Evolutionary conservation across 345 rosid genomes (phyloP).

Genomic region (Reutealis trisperma): DNA sequence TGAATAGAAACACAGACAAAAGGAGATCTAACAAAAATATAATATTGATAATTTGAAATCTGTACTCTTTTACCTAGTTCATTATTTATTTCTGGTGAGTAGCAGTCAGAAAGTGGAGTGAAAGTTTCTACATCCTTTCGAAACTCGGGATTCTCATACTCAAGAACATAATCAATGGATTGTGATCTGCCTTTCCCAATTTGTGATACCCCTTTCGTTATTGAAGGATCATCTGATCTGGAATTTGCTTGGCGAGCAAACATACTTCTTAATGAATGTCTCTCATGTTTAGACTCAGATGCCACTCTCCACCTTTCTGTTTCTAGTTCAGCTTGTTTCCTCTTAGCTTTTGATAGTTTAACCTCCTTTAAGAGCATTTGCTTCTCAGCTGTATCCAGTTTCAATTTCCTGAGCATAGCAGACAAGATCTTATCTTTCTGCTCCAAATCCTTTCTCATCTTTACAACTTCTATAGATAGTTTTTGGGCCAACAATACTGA

Average conservation of each 20-base stretch:
- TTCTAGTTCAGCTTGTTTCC: conserved; percentile 73
- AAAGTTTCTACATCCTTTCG: conserved; percentile 36
- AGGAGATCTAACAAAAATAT: background rate
- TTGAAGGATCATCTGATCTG: conserved; percentile 39
- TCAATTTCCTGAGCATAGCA: conserved; percentile 76
- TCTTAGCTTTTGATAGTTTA: conserved; percentile 57
- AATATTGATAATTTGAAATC: background rate
- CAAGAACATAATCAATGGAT: conserved; percentile 31
- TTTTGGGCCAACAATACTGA: conserved; percentile 48
- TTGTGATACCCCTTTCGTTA: conserved; percentile 38
- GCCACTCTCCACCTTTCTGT: conserved; percentile 55
- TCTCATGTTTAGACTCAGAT: conserved; percentile 61
- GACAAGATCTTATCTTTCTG: conserved; percentile 81
- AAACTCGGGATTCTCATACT: conserved; percentile 41
- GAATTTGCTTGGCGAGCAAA: conserved; percentile 50
- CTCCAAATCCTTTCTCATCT: conserved; percentile 68
- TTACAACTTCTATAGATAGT: conserved; percentile 58
- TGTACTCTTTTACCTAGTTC: conserved; percentile 40
- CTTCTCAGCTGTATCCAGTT: conserved; percentile 66
- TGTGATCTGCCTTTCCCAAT: conserved; percentile 39
- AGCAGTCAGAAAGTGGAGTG: conserved; percentile 43
- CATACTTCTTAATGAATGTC: conserved; percentile 74
- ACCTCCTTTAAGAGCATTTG: conserved; percentile 68
- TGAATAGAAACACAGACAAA: conserved; percentile 6
- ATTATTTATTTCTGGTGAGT: conserved; percentile 41